Evolutionary conservation across 2,329 filamentous ascomycete genomes (phyloP).

Genomic region (Alternaria atra): DNA sequence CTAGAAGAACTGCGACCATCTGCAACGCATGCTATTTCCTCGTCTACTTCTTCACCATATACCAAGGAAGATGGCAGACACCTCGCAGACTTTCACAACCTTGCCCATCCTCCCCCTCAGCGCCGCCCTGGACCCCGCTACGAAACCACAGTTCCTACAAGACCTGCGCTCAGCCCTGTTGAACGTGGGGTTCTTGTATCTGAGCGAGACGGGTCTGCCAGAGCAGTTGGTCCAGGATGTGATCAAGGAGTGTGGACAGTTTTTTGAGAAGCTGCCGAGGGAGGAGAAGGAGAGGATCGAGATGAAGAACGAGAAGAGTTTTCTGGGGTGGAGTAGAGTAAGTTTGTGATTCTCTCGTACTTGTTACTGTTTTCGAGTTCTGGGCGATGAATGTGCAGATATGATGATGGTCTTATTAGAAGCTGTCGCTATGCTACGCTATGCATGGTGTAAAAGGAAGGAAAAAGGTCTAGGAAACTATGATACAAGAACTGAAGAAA

Average conservation of each 20-base stretch:
- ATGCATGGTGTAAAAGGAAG: background rate
- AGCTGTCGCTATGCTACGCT: conserved; percentile 14
- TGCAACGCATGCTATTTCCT: background rate
- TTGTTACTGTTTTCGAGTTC: background rate
- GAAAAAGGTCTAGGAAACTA: conserved; percentile 5
- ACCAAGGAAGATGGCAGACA: background rate
- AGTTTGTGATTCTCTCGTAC: conserved; percentile 31
- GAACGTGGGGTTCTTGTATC: conserved; percentile 88
- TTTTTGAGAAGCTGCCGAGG: conserved; percentile 75
- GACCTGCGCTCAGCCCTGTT: conserved; percentile 79
- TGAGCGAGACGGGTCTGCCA: conserved; percentile 73
- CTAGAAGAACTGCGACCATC: background rate
- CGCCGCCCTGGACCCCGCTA: conserved; percentile 69
- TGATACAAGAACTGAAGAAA: conserved; percentile 8
- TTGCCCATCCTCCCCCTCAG: conserved; percentile 82
- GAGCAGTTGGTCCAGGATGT: conserved; percentile 71
- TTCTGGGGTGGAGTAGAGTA: conserved; percentile 58
- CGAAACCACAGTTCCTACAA: conserved; percentile 76
- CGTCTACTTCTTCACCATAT: background rate
- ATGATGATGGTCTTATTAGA: conserved; percentile 7
- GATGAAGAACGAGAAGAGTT: conserved; percentile 61
- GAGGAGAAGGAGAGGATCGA: conserved; percentile 75
- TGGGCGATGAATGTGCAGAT: background rate
- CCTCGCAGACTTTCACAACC: conserved; percentile 67
- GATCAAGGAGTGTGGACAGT: conserved; percentile 71